phyloP scores from a whole-genome alignment of 2,329 filamentous ascomycete species.

The Fusarium oligoseptatum region DNA sequence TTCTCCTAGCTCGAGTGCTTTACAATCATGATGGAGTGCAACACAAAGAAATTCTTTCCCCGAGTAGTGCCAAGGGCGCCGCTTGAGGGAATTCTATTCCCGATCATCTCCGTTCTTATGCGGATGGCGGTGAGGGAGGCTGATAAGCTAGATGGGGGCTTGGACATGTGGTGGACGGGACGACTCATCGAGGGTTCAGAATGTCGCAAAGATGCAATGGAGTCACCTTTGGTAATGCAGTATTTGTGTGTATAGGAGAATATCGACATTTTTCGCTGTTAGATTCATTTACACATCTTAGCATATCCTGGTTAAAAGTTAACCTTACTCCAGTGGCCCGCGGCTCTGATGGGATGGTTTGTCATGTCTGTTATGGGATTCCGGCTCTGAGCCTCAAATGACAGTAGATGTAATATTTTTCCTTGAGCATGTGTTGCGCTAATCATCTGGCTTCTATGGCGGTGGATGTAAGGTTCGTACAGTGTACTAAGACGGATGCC shows the following conservation, averaged over 20 bases:
- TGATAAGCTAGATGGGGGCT: background rate
- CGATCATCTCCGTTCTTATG: background rate
- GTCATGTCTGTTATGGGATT: background rate
- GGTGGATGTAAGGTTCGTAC: background rate
- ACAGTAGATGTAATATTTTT: background rate
- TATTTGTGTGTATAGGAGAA: background rate
- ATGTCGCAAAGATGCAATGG: background rate
- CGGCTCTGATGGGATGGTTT: background rate
- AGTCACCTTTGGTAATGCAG: background rate
- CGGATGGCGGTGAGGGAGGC: background rate
- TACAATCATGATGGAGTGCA: too few species aligned
- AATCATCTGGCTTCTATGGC: background rate
- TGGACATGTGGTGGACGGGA: background rate
- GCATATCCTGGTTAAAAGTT: background rate
- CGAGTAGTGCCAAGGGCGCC: background rate
- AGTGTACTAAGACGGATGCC: background rate
- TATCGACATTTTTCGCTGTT: background rate
- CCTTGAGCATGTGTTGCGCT: background rate
- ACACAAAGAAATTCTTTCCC: background rate
- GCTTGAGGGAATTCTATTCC: background rate
- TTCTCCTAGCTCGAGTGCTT: too few species aligned
- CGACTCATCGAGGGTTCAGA: background rate
- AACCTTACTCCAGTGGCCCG: background rate
- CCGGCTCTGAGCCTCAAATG: background rate
- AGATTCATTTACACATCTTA: background rate